These are phyloP conservation scores for Porodaedalea pini DNA, from an alignment of 1,284 basidiomycete genomes.

Conservation along the genomic window DNA sequence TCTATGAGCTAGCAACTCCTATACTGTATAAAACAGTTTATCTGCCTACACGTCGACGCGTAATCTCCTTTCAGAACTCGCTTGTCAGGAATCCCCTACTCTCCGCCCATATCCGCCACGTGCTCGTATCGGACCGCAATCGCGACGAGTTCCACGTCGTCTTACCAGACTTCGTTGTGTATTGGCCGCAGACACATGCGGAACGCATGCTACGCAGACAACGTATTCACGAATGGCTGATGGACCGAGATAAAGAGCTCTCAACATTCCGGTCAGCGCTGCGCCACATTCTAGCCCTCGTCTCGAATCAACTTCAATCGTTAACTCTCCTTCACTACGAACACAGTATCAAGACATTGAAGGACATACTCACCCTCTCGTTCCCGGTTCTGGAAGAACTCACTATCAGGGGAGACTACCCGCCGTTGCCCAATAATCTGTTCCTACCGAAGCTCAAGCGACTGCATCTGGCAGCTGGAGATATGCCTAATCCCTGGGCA, in stretches of 20 bases:
- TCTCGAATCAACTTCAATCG: slow-evolving; percentile 14
- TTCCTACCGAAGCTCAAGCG: slow-evolving; percentile 17
- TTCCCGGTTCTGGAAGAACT: slow-evolving; percentile 18
- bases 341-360: slow-evolving; percentile 13
- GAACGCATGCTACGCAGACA: slow-evolving; percentile 19
- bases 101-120: slow-evolving; percentile 18
- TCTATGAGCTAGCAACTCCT: slow-evolving; percentile 15
- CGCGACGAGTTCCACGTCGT: slow-evolving; percentile 18
- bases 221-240: slow-evolving; percentile 19
- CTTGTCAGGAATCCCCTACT: slow-evolving; percentile 7
- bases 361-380: slow-evolving; percentile 14
- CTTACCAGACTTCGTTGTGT: slow-evolving; percentile 21
- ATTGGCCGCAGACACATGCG: slow-evolving; percentile 16
- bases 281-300: slow-evolving; percentile 15
- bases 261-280: slow-evolving; percentile 14
- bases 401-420: slow-evolving; percentile 21
- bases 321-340: slow-evolving; percentile 21
- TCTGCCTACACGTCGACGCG: slow-evolving; percentile 19
- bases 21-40: slow-evolving; percentile 14
- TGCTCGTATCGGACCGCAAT: slow-evolving; percentile 20
- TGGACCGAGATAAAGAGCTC: slow-evolving; percentile 20
- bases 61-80: slow-evolving; percentile 16
- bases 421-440: slow-evolving; percentile 12
- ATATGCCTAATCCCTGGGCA: slow-evolving; percentile 23
- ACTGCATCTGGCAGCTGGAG: slow-evolving; percentile 20